Evolutionary conservation across 2,329 filamentous ascomycete genomes (phyloP).

Genomic region (Sporothrix pseudoabietina): DNA sequence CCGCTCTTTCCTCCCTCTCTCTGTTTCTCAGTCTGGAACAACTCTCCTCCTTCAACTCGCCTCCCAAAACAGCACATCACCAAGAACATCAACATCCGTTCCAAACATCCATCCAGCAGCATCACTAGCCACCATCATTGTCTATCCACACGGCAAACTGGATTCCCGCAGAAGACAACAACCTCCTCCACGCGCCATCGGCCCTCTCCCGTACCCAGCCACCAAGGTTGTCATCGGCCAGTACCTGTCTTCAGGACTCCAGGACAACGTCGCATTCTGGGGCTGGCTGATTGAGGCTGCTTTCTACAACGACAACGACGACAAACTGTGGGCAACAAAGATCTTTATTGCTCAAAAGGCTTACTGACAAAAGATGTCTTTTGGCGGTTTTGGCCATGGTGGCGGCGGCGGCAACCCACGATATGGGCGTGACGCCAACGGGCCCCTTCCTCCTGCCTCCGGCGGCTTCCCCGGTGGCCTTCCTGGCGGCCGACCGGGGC

Average conservation of each 20-base stretch:
- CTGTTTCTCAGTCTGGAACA: neutral
- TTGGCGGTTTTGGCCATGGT: constrained; percentile 21
- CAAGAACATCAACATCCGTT: neutral
- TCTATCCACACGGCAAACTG: neutral
- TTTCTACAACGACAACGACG: constrained; percentile 50
- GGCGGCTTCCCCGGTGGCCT: neutral
- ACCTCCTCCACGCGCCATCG: neutral
- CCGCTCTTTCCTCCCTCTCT: neutral
- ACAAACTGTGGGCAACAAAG: constrained; percentile 51
- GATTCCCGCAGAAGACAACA: constrained; percentile 11
- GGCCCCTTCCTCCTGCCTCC: constrained; percentile 24
- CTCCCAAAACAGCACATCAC: neutral
- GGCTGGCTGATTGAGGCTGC: constrained; percentile 52
- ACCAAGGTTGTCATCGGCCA: constrained; percentile 51
- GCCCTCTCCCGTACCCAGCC: constrained; percentile 48
- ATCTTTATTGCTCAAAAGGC: constrained; percentile 41
- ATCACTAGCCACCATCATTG: neutral
- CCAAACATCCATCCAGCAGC: neutral
- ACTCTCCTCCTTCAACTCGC: neutral
- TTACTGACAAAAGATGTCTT: constrained; percentile 26
- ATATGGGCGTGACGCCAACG: constrained; percentile 35
- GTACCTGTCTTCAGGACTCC: constrained; percentile 41
- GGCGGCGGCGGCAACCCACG: constrained; percentile 35
- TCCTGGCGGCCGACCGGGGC: neutral
- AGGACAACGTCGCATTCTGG: constrained; percentile 42